Evolutionary conservation across 176 grass and related monocot species (phyloP).

Genomic region (Rhynchospora breviuscula): DNA sequence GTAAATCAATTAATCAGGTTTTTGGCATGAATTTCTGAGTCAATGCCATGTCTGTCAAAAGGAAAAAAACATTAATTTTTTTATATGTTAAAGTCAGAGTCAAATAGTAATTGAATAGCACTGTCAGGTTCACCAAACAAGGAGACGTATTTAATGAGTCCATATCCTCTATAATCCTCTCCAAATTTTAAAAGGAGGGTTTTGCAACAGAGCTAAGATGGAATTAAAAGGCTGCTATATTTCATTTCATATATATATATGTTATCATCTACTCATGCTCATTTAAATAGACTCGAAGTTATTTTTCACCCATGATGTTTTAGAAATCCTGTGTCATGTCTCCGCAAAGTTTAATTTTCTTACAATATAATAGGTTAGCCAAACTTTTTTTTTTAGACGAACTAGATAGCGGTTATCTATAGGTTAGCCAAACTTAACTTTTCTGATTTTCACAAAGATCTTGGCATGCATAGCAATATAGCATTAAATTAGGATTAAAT

Average conservation of each 20-base stretch:
- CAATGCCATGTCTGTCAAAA: not conserved
- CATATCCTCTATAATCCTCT: constrained; percentile 15
- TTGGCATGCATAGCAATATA: not conserved
- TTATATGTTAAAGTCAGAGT: not conserved
- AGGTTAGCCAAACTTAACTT: not conserved
- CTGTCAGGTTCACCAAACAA: constrained; percentile 8
- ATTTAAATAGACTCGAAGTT: too few species aligned
- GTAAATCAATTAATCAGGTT: not conserved
- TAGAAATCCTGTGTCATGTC: too few species aligned
- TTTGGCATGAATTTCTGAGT: not conserved
- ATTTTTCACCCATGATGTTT: too few species aligned
- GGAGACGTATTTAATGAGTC: constrained; percentile 11
- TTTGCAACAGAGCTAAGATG: not conserved
- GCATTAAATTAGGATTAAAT: not conserved
- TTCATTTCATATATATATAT: not conserved
- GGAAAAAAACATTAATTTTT: not conserved
- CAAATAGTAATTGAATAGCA: constrained; percentile 1
- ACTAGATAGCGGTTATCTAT: too few species aligned
- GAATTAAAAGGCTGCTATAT: not conserved
- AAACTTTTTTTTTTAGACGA: too few species aligned
- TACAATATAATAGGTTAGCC: too few species aligned
- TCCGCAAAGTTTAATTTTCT: too few species aligned
- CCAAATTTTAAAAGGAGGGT: not conserved
- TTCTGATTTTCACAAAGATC: not conserved
- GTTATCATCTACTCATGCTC: not conserved